Evolutionary conservation across 768 basidiomycete genomes (phyloP).

Genomic region (Pisolithus orientalis): DNA sequence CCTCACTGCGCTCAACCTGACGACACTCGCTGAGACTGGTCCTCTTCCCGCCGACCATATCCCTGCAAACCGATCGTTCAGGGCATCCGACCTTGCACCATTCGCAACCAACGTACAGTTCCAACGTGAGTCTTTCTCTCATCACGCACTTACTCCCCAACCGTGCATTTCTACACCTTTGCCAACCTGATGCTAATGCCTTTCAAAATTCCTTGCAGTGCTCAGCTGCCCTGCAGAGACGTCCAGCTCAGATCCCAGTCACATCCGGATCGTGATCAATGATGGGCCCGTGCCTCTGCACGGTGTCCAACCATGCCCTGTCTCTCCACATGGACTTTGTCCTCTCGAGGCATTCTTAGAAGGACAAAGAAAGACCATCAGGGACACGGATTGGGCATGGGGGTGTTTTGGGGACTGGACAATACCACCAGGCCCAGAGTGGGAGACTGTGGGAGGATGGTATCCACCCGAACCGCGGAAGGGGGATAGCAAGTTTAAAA

Average conservation of each 20-base stretch:
- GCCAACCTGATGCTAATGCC: background rate
- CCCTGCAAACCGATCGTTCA: slow-evolving; percentile 58
- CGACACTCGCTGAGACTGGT: slow-evolving; percentile 63
- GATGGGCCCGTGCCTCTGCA: slow-evolving; percentile 82
- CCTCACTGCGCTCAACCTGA: slow-evolving; percentile 82
- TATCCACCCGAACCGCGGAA: slow-evolving; percentile 9
- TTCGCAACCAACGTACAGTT: slow-evolving; percentile 88
- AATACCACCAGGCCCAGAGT: slow-evolving; percentile 55
- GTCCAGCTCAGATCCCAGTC: slow-evolving; percentile 34
- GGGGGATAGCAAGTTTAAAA: too few species aligned
- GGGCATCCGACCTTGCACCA: slow-evolving; percentile 70
- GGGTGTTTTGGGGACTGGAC: slow-evolving; percentile 76
- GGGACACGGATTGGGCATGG: slow-evolving; percentile 63
- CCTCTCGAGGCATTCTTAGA: slow-evolving; percentile 63
- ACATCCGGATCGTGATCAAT: slow-evolving; percentile 83
- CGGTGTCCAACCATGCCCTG: slow-evolving; percentile 68
- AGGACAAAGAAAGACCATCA: slow-evolving; percentile 61
- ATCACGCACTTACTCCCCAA: too few species aligned
- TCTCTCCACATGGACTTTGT: slow-evolving; percentile 59
- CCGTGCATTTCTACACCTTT: background rate
- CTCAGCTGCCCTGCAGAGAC: slow-evolving; percentile 43
- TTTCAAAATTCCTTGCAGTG: slow-evolving; percentile 36
- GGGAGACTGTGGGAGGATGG: slow-evolving; percentile 49
- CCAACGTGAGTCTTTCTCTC: slow-evolving; percentile 53
- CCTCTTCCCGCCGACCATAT: slow-evolving; percentile 75